Evolutionary conservation across 31 red algal species (phyloP).

Genomic region (Asparagopsis taxiformis): DNA sequence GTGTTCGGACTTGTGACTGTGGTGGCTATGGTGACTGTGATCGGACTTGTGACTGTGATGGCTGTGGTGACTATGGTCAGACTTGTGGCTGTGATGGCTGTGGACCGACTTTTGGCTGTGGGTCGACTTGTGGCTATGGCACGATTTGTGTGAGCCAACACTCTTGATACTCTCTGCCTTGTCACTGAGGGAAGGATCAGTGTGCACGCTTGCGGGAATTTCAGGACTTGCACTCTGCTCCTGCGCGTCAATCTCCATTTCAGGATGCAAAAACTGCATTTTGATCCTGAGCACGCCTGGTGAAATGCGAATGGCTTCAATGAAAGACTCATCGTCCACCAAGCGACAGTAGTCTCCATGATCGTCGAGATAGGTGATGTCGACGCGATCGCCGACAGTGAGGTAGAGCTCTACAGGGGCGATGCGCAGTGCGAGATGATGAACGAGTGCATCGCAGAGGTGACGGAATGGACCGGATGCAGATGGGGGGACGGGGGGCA

Average conservation of each 20-base stretch:
- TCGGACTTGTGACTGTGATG: slow-evolving; percentile 3
- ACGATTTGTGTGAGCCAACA: not conserved
- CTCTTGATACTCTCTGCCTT: not conserved
- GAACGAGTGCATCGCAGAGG: slow-evolving; percentile 22
- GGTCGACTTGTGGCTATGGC: not conserved
- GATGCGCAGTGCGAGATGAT: slow-evolving; percentile 3
- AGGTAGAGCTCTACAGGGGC: not conserved
- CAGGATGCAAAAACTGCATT: not conserved
- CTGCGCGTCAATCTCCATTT: not conserved
- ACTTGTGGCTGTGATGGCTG: slow-evolving; percentile 2
- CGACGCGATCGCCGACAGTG: not conserved
- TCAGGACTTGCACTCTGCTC: not conserved
- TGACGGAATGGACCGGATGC: not conserved
- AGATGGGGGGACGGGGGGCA: not conserved
- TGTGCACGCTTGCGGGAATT: not conserved
- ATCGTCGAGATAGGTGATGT: slow-evolving; percentile 8
- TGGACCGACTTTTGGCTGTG: not conserved
- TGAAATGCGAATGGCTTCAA: not conserved
- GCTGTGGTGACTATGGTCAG: not conserved
- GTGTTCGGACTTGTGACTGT: not conserved
- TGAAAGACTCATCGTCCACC: not conserved
- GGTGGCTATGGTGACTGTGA: not conserved
- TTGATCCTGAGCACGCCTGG: not conserved
- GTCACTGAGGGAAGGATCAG: not conserved
- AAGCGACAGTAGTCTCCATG: not conserved